Percentiles rank a stretch among this genome's conserved stretches.
These are phyloP conservation scores for Elsinoe arachidis DNA, from an alignment of 2,329 filamentous ascomycete genomes.

Conservation along the genomic window DNA sequence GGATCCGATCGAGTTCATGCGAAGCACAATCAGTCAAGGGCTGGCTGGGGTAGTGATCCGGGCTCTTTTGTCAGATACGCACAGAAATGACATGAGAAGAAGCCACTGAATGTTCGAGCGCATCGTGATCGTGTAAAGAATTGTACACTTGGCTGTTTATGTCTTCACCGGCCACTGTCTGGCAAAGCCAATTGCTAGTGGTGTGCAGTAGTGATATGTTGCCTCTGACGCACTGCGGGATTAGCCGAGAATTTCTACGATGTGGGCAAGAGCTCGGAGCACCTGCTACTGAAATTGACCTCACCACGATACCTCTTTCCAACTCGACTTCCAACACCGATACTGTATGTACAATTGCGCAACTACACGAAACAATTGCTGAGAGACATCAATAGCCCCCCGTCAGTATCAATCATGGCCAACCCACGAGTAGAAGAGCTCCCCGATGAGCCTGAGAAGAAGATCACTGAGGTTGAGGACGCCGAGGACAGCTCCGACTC, in stretches of 20 bases:
- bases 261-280: slow-evolving; percentile 12
- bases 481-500: slow-evolving; percentile 65
- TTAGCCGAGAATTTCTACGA: slow-evolving; percentile 10
- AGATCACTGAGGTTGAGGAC: slow-evolving; percentile 67
- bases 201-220: background rate
- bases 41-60: background rate
- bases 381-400: background rate
- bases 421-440: slow-evolving; percentile 98
- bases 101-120: background rate
- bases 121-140: background rate
- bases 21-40: background rate
- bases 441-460: slow-evolving; percentile 73
- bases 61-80: background rate
- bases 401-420: slow-evolving; percentile 60
- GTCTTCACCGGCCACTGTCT: too few species aligned
- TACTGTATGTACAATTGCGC: slow-evolving; percentile 4
- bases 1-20: background rate
- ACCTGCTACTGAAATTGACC: slow-evolving; percentile 6
- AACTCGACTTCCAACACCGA: background rate
- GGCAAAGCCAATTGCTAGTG: background rate
- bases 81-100: slow-evolving; percentile 11
- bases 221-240: slow-evolving; percentile 5
- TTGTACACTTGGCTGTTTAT: background rate
- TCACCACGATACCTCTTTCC: background rate
- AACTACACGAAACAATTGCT: background rate